Evolutionary conservation across 345 rosid genomes (phyloP).

Genomic region (Eucalyptus guilfoylei): DNA sequence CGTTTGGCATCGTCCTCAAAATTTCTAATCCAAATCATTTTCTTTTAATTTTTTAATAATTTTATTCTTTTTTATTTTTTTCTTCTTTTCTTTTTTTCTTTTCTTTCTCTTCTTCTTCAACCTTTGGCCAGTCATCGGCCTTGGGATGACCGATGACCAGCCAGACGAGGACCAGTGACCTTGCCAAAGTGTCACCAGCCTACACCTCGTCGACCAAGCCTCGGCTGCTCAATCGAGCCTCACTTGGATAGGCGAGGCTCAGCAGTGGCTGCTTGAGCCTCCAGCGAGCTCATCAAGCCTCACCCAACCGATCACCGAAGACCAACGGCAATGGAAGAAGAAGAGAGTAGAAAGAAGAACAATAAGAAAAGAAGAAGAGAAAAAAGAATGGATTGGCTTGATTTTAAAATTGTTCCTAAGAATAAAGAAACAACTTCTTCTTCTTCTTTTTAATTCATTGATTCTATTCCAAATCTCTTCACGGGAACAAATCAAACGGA

Average conservation of each 20-base stretch:
- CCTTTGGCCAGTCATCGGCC: rapidly evolving
- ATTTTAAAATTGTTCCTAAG: no score
- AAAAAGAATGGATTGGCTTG: rapidly evolving
- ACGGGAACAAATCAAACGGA: rapidly evolving
- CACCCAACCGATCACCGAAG: rapidly evolving
- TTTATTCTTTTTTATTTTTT: no score
- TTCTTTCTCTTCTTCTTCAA: no score
- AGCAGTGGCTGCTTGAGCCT: rapidly evolving
- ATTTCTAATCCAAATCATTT: no score
- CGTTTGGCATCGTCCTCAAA: rapidly evolving
- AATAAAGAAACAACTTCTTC: rapidly evolving
- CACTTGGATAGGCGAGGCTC: rapidly evolving
- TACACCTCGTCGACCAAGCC: rapidly evolving
- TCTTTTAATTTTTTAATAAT: no score
- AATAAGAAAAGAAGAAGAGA: no score
- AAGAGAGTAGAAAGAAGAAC: no score
- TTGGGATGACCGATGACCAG: rapidly evolving
- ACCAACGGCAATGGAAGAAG: rapidly evolving
- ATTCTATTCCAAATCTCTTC: rapidly evolving
- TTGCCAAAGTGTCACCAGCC: rapidly evolving
- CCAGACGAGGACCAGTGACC: rapidly evolving
- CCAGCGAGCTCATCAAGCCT: rapidly evolving
- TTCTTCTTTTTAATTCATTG: no score
- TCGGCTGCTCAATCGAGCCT: rapidly evolving
- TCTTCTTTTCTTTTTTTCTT: no score